phyloP scores from a whole-genome alignment of 2,329 filamentous ascomycete species.

The Aspergillus chevalieri region DNA sequence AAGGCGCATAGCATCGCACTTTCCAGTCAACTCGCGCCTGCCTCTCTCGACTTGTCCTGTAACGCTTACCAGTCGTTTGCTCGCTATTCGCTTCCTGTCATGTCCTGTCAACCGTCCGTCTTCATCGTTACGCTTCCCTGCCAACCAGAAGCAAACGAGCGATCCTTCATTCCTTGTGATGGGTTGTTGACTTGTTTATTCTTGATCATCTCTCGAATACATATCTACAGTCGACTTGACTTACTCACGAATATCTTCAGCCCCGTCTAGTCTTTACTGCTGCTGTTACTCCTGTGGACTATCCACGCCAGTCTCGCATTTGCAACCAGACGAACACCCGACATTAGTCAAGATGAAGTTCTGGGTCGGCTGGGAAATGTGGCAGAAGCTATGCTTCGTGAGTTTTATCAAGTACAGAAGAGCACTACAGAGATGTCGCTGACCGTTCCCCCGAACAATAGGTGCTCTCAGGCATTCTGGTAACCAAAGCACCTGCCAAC shows the following conservation, averaged over 20 bases:
- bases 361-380: constrained; percentile 67
- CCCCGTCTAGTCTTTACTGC: background rate
- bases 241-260: too few species aligned
- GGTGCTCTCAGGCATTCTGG: constrained; percentile 68
- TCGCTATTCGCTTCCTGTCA: background rate
- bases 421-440: constrained; percentile 6
- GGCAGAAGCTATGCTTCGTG: constrained; percentile 89
- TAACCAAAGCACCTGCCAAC: constrained; percentile 22
- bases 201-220: too few species aligned
- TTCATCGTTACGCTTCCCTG: background rate
- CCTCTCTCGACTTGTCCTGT: background rate
- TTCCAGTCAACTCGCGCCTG: background rate
- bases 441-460: constrained; percentile 31
- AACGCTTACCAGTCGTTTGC: background rate
- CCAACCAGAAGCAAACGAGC: background rate
- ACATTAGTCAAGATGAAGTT: constrained; percentile 40
- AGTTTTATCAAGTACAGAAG: constrained; percentile 32
- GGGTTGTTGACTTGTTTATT: too few species aligned
- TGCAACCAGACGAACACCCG: background rate
- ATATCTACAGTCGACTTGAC: too few species aligned
- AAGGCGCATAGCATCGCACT: background rate
- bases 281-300: background rate
- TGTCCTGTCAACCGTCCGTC: too few species aligned
- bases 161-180: too few species aligned
- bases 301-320: too few species aligned